Evolutionary conservation across 208 protist genomes (phyloP).

Genomic region (Leishmania gerbilli): DNA sequence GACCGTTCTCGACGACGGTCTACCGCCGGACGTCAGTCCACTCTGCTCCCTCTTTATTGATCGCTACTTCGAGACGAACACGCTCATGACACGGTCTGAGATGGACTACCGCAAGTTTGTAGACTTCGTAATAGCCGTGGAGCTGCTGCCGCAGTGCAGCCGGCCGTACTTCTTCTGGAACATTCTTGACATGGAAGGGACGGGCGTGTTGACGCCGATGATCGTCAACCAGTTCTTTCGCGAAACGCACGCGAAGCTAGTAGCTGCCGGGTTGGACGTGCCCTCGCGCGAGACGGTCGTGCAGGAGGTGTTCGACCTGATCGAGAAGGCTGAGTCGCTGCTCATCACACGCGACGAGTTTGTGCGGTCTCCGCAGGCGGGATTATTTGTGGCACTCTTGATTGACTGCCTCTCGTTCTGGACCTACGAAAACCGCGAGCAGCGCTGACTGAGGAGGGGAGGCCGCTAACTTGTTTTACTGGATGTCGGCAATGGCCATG

Average conservation of each 20-base stretch:
- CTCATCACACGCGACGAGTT: slow-evolving; percentile 90
- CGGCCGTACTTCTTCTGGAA: slow-evolving; percentile 87
- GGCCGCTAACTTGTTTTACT: not conserved
- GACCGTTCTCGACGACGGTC: slow-evolving; percentile 81
- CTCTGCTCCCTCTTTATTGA: slow-evolving; percentile 89
- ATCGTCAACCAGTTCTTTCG: slow-evolving; percentile 87
- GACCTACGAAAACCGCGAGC: slow-evolving; percentile 89
- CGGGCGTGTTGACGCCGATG: slow-evolving; percentile 72
- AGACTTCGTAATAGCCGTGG: slow-evolving; percentile 91
- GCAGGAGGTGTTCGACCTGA: slow-evolving; percentile 92
- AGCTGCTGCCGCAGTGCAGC: slow-evolving; percentile 81
- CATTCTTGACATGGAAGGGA: slow-evolving; percentile 85
- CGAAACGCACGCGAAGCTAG: slow-evolving; percentile 86
- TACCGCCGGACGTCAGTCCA: slow-evolving; percentile 69
- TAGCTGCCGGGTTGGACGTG: slow-evolving; percentile 61
- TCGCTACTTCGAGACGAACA: slow-evolving; percentile 90
- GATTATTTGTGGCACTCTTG: slow-evolving; percentile 83
- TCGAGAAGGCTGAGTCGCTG: slow-evolving; percentile 77
- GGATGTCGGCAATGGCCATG: not conserved
- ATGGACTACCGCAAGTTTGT: slow-evolving; percentile 94
- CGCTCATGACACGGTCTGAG: slow-evolving; percentile 82
- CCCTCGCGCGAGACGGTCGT: slow-evolving; percentile 76
- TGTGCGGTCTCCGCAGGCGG: slow-evolving; percentile 69
- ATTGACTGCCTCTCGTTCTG: slow-evolving; percentile 92
- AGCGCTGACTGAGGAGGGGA: slow-evolving; percentile 12